Evolutionary conservation across 306 rosid genomes (phyloP), one percentile per base, ranked within the genome.

Genomic region (Vigna hirtella): DNA sequence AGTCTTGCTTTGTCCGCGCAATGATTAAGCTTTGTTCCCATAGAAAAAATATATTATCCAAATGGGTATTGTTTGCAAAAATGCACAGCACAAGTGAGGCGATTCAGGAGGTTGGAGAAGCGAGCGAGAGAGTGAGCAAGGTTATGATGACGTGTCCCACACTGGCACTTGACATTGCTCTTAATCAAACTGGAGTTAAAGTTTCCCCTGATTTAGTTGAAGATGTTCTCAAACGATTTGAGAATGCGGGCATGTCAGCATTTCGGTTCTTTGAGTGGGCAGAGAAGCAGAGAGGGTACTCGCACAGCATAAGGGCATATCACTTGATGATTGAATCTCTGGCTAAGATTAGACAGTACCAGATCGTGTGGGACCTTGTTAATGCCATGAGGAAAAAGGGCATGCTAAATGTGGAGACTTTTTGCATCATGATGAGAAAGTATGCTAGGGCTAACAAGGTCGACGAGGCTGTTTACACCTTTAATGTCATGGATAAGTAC

Each of bases 241-340:
- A 86, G 70, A 90, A 94, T 83, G 97, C 97, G 0, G 97, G 96
- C 26, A 87, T 94, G 93, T 83, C 92, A 4, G 91, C 93, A 1
- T 87, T 83, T 72, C 86, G 90, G n/a, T 90, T 95, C 82, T 95
- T 92, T 74, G 91, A 86, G 55, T 94, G 98, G 97, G 90, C 97
- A 1, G 88, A 72, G 22, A 89, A 80, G 81, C 97, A 92, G 74
- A 65, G 85, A 53, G 83, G 76, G 72, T 89, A 86, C 69, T 67
- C 55, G 3, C 98, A 90, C 74, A 84, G 86, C 26, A 61, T 90
- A 15, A 83, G 68, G 55, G 97, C 98, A 1, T 91, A 94, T 77
- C 98, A 94, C 76, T 82, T 91, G 55, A 81, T 88, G 92, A 92
- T 94, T 0, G 88, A 81, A 50, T 92, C 97, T 76, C 77, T 94